A percentile compares a stretch with the other conserved stretches of the same genome.
Evolutionary conservation across 257 asterid species (phyloP).

Genomic region (Voacanga thouarsii): DNA sequence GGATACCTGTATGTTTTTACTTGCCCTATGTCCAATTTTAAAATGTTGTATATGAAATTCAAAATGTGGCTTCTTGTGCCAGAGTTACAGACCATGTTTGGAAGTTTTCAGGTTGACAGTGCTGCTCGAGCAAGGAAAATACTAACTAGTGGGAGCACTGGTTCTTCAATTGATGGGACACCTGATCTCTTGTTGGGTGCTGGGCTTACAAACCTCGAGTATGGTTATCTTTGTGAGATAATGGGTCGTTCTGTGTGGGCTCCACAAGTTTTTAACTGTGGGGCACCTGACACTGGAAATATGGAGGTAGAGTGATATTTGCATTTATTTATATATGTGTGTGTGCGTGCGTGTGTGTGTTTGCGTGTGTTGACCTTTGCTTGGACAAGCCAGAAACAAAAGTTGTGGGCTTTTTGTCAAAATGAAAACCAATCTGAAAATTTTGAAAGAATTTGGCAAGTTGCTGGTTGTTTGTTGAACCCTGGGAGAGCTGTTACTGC

Average conservation of each 20-base stretch:
- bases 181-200: slow-evolving; percentile 66
- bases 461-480: background rate
- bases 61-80: background rate
- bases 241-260: slow-evolving; percentile 98
- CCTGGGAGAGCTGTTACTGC: background rate
- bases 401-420: background rate
- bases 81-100: background rate
- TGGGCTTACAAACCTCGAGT: slow-evolving; percentile 88
- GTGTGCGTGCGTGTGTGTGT: too few relatives aligned
- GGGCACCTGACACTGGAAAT: slow-evolving; percentile 99
- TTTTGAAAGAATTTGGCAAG: background rate
- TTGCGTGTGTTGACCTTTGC: too few relatives aligned
- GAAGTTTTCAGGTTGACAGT: slow-evolving; percentile 68
- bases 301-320: slow-evolving; percentile 72
- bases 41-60: background rate
- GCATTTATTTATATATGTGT: too few relatives aligned
- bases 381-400: background rate
- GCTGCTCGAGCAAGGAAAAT: slow-evolving; percentile 82
- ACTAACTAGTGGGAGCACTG: slow-evolving; percentile 35
- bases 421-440: background rate
- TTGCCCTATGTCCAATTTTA: slow-evolving; percentile 3
- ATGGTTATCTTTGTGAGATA: slow-evolving; percentile 87
- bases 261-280: slow-evolving; percentile 92
- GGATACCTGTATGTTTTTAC: slow-evolving; percentile 67
- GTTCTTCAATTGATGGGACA: slow-evolving; percentile 33